Evolutionary conservation across 805 yeast genomes (phyloP).

Genomic region (Wickerhamomyces hampshirensis): DNA sequence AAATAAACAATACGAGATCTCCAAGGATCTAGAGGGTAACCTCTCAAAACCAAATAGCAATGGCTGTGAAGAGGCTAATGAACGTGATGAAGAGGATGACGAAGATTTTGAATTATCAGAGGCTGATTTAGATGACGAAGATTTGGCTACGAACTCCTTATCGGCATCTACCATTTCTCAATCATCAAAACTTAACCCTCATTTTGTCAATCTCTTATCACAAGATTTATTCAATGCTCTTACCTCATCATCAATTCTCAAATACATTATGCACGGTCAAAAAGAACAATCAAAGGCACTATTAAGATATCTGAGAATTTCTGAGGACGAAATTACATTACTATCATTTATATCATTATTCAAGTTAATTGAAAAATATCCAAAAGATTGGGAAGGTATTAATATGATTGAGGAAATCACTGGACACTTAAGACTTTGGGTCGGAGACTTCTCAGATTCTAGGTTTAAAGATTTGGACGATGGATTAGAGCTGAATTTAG

Average conservation of each 20-base stretch:
- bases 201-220: slow-evolving; percentile 15
- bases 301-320: slow-evolving; percentile 15
- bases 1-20: slow-evolving; percentile 5
- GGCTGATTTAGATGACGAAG: slow-evolving; percentile 5
- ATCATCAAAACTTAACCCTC: neutral
- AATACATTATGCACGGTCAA: slow-evolving; percentile 16
- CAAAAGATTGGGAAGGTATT: slow-evolving; percentile 20
- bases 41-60: no score
- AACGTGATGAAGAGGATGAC: slow-evolving; percentile 3
- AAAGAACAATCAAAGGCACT: slow-evolving; percentile 13
- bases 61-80: slow-evolving; percentile 4
- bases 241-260: slow-evolving; percentile 20
- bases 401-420: slow-evolving; percentile 19
- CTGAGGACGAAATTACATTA: slow-evolving; percentile 19
- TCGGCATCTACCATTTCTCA: neutral
- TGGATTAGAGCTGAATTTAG: slow-evolving; percentile 23
- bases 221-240: slow-evolving; percentile 23
- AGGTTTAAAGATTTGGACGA: slow-evolving; percentile 22
- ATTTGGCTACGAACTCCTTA: slow-evolving; percentile 5
- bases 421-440: slow-evolving; percentile 25
- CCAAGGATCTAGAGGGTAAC: slow-evolving; percentile 6
- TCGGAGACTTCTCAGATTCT: slow-evolving; percentile 22
- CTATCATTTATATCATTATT: slow-evolving; percentile 25
- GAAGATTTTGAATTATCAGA: neutral
- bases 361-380: slow-evolving; percentile 23